phyloP scores from a whole-genome alignment of 176 grass and related monocot species.

The Tuctoria greenei region DNA sequence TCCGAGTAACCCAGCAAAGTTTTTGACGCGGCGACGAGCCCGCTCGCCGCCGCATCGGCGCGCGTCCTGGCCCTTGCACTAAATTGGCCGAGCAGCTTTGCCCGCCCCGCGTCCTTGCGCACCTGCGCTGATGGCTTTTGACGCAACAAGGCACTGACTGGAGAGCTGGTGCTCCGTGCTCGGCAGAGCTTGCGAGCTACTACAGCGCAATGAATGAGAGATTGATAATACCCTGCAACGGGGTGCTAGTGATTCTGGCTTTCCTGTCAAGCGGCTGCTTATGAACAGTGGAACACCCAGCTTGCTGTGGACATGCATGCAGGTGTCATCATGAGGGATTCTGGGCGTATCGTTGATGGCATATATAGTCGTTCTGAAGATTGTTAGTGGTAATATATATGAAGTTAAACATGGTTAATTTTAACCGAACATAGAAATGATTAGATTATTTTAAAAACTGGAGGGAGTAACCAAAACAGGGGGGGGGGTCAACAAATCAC shows the following conservation, averaged over 20 bases:
- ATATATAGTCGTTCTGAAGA: no score
- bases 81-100: no score
- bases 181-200: slow-evolving; percentile 19
- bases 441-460: no score
- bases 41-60: background rate
- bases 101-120: background rate
- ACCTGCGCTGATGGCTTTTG: background rate
- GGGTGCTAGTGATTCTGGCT: slow-evolving; percentile 8
- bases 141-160: slow-evolving; percentile 28
- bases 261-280: background rate
- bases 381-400: slow-evolving; percentile 8
- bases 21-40: no score
- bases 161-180: background rate
- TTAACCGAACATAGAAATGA: background rate
- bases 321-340: background rate
- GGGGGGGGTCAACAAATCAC: slow-evolving; percentile 7
- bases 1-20: background rate
- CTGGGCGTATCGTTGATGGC: no score
- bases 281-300: background rate
- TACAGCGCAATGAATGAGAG: slow-evolving; percentile 23
- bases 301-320: no score
- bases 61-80: no score
- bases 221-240: slow-evolving; percentile 26
- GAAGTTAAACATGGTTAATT: slow-evolving; percentile 13
- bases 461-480: slow-evolving; percentile 3